phyloP scores from a whole-genome alignment of 352 stramenopile species.

The Globisporangium apiculatum region DNA sequence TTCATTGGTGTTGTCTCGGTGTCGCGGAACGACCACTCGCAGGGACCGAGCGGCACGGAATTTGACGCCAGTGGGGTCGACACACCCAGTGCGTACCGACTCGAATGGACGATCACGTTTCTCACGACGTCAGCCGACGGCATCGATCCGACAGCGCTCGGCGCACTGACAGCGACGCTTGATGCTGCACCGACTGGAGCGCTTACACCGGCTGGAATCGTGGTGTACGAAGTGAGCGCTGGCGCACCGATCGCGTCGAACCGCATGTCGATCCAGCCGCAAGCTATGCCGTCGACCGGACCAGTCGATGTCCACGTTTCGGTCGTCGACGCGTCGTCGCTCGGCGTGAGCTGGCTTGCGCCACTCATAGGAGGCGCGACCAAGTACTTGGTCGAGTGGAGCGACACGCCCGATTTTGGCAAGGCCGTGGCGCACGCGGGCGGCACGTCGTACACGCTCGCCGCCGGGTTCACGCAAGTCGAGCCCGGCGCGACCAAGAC shows the following conservation, averaged over 20 bases:
- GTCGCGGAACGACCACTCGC: slow-evolving; percentile 53
- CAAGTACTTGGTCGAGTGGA: slow-evolving; percentile 71
- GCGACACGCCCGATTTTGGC: slow-evolving; percentile 13
- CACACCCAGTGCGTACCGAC: slow-evolving; percentile 27
- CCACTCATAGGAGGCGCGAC: slow-evolving; percentile 17
- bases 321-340: slow-evolving; percentile 44
- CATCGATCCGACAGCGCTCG: slow-evolving; percentile 41
- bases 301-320: slow-evolving; percentile 47
- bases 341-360: slow-evolving; percentile 61
- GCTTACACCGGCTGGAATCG: slow-evolving; percentile 18
- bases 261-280: slow-evolving; percentile 29
- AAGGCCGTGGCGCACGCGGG: slow-evolving; percentile 18
- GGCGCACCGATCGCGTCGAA: slow-evolving; percentile 13
- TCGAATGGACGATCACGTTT: slow-evolving; percentile 84
- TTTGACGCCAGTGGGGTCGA: slow-evolving; percentile 46
- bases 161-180: slow-evolving; percentile 23
- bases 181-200: slow-evolving; percentile 15
- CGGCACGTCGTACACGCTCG: slow-evolving; percentile 37
- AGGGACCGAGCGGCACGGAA: slow-evolving; percentile 19
- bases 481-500: slow-evolving; percentile 19
- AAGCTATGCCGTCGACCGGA: slow-evolving; percentile 35
- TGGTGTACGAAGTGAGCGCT: slow-evolving; percentile 20
- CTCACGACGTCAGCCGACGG: slow-evolving; percentile 34
- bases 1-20: slow-evolving; percentile 54
- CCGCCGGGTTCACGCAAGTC: slow-evolving; percentile 42